phyloP scores from a whole-genome alignment of 345 rosid species.

The Turritis glabra region DNA sequence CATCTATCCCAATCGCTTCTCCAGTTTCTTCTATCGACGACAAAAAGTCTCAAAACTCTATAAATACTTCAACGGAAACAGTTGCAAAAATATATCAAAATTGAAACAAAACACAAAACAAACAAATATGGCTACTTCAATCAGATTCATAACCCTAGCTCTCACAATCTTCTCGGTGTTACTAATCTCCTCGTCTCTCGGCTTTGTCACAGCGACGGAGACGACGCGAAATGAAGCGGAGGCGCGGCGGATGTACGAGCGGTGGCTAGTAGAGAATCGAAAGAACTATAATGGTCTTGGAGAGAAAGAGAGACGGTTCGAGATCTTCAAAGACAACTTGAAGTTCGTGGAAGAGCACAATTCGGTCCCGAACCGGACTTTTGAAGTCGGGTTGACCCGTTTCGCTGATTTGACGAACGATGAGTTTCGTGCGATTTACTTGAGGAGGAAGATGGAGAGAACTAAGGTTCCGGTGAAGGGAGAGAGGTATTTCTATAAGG shows the following conservation, averaged over 20 bases:
- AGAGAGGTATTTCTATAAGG: conserved; percentile 39
- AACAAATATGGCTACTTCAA: conserved; percentile 15
- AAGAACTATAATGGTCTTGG: conserved; percentile 62
- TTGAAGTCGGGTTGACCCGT: conserved; percentile 57
- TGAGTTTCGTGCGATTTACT: conserved; percentile 49
- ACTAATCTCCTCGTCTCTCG: conserved; percentile 19
- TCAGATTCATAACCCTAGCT: conserved; percentile 8
- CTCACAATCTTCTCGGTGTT: conserved; percentile 5
- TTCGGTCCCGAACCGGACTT: conserved; percentile 42
- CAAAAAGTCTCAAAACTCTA: conserved; percentile 13
- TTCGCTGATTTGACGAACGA: conserved; percentile 80
- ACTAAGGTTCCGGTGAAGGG: conserved; percentile 17
- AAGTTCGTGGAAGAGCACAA: conserved; percentile 60
- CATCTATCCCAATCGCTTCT: conserved; percentile 21
- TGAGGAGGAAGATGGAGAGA: conserved; percentile 43
- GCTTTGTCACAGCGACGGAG: conserved; percentile 19
- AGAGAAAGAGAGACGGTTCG: conserved; percentile 61
- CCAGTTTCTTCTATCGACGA: conserved; percentile 11
- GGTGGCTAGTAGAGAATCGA: conserved; percentile 54
- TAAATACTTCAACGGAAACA: conserved; percentile 23
- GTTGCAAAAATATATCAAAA: conserved; percentile 16
- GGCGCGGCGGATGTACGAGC: conserved; percentile 48
- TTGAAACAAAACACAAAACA: neutral
- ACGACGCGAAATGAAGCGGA: conserved; percentile 30
- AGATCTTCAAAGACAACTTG: conserved; percentile 66